Evolutionary conservation across 305 asterid genomes (phyloP), one percentile per base, ranked within the genome.

Genomic region (Ruellia speciosa): DNA sequence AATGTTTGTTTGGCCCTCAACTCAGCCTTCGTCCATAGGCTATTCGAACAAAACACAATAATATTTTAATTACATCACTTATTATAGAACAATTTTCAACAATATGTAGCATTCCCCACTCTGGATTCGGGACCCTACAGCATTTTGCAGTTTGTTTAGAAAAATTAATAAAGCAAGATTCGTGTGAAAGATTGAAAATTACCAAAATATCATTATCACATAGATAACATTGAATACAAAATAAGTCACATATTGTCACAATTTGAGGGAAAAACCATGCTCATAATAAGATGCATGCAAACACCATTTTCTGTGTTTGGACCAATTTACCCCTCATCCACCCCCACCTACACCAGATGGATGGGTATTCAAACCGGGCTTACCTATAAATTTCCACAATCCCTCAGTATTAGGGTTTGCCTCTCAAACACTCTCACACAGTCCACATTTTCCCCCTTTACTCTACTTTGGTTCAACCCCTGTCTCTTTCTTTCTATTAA

Each of bases 281-380:
- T 47, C 48, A 43, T 43, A 12, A 43, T 14, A 47, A 47, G n/a
- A 47, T 47, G 11, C 52, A 47, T 47, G 52, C 52, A 47, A 47
- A 47, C 52, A 14, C 52, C 14, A 47, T 47, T 13, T 3, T 2
- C 2, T 47, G 18, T 47, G 6, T 16, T n/a, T 9, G 52, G 52
- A 47, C 19, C n/a, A 47, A 14, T 47, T 14, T 47, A 47, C 10
- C 52, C 52, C 19, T 14, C 52, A 10, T 10, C 48, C 48, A 4
- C 48, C 5, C 48, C 48, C 48, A 43, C 48, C 48, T 14, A n/a
- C 48, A 43, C 19, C 18, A 2, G 0, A 67, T 67, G 81, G 78
- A 76, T 60, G 79, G 73, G 84, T 82, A 72, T 77, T 68, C 66
- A 79, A 77, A 66, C 64, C 81, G 84, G 87, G 79, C 53, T 66